phyloP scores from a whole-genome alignment of 2,329 filamentous ascomycete species.

The Zymoseptoria passerinii region DNA sequence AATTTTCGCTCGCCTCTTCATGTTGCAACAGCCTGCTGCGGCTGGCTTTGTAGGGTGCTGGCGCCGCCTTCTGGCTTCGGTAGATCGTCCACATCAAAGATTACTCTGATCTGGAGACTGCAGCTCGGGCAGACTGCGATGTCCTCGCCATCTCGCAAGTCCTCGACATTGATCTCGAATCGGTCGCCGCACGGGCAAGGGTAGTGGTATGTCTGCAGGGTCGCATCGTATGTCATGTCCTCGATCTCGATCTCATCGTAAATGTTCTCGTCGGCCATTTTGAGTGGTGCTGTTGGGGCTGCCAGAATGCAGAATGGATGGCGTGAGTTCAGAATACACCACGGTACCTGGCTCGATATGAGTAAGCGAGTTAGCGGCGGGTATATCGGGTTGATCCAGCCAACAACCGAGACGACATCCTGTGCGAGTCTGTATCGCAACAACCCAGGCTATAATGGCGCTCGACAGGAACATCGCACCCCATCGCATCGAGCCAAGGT shows the following conservation, averaged over 20 bases:
- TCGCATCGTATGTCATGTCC: constrained; percentile 85
- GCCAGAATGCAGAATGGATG: too few species aligned
- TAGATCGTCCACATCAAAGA: constrained; percentile 64
- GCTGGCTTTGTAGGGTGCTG: constrained; percentile 1
- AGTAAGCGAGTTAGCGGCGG: neutral
- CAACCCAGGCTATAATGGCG: too few species aligned
- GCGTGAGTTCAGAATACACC: too few species aligned
- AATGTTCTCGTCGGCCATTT: constrained; percentile 42
- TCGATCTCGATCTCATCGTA: constrained; percentile 99
- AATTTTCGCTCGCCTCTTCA: constrained; percentile 7
- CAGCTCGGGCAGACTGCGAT: constrained; percentile 97
- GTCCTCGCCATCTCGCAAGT: constrained; percentile 81
- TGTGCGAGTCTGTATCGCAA: too few species aligned
- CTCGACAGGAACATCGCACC: neutral
- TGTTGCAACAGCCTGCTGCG: constrained; percentile 18
- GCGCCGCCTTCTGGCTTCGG: constrained; percentile 36
- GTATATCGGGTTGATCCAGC: too few species aligned
- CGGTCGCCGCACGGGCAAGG: constrained; percentile 95
- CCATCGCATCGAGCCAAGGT: neutral
- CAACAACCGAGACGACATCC: too few species aligned
- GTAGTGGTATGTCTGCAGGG: constrained; percentile 83
- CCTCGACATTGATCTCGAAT: constrained; percentile 80
- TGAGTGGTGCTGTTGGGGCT: neutral
- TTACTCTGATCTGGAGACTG: constrained; percentile 91
- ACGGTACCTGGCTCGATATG: too few species aligned